Evolutionary conservation across 1,139 yeast species (phyloP).

Genomic region (Kodamaea anthophila): DNA sequence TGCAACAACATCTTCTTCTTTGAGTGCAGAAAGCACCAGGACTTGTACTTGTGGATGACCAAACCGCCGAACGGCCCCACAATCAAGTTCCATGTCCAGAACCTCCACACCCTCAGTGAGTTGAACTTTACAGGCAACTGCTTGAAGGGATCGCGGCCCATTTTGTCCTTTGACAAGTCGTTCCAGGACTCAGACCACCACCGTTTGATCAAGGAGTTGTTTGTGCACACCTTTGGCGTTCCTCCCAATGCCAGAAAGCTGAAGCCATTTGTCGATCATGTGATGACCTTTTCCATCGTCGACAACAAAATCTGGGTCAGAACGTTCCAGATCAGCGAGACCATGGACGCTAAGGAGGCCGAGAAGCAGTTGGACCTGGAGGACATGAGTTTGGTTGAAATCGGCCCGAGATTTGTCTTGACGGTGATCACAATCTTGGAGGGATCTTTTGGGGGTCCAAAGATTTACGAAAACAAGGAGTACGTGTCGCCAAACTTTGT

Average conservation of each 20-base stretch:
- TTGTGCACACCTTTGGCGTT: constrained; percentile 86
- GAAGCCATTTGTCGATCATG: constrained; percentile 94
- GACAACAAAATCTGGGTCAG: constrained; percentile 95
- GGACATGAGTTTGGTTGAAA: constrained; percentile 78
- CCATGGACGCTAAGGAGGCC: constrained; percentile 48
- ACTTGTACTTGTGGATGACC: constrained; percentile 88
- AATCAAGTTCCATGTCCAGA: constrained; percentile 86
- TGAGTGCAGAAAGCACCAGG: constrained; percentile 95
- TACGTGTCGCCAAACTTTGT: constrained; percentile 94
- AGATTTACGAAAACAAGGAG: constrained; percentile 93
- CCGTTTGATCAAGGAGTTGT: constrained; percentile 75
- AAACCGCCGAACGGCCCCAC: constrained; percentile 99
- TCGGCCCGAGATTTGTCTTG: constrained; percentile 94
- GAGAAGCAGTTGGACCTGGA: constrained; percentile 35
- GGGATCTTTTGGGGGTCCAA: constrained; percentile 98
- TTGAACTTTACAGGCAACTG: constrained; percentile 95
- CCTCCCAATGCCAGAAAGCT: constrained; percentile 94
- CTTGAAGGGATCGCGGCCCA: constrained; percentile 92
- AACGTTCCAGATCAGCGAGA: constrained; percentile 86
- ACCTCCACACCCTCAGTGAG: constrained; percentile 94
- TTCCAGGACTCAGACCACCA: constrained; percentile 59
- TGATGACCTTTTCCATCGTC: constrained; percentile 84
- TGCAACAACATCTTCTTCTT: constrained; percentile 93
- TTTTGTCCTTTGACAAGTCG: constrained; percentile 77
- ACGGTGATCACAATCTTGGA: constrained; percentile 88